phyloP scores from a whole-genome alignment of 495 filamentous ascomycete genomes.

The Oidiodendron maius region DNA sequence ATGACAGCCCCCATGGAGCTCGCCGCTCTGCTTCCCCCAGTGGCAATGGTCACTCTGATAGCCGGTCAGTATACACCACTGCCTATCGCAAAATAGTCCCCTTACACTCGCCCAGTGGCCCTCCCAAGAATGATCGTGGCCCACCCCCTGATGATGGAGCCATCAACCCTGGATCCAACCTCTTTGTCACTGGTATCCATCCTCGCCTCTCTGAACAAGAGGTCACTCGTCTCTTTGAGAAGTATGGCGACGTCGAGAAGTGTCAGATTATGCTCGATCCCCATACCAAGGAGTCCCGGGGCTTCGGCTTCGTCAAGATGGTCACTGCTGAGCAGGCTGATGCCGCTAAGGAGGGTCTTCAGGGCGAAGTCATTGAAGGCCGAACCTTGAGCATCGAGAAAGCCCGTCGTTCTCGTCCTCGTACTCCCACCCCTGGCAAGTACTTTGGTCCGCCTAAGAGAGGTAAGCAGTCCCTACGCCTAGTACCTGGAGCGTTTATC shows the following conservation, averaged over 20 bases:
- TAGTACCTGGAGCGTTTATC: slow-evolving; percentile 24
- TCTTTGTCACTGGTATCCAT: slow-evolving; percentile 98
- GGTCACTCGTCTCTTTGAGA: slow-evolving; percentile 91
- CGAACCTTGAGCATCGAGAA: slow-evolving; percentile 98
- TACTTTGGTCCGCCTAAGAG: slow-evolving; percentile 99
- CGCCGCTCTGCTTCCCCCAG: slow-evolving; percentile 73
- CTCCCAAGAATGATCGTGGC: slow-evolving; percentile 44
- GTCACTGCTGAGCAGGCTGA: slow-evolving; percentile 87
- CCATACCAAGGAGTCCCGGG: slow-evolving; percentile 95
- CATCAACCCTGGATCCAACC: slow-evolving; percentile 89
- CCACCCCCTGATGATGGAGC: slow-evolving; percentile 67
- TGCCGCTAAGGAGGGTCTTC: slow-evolving; percentile 91
- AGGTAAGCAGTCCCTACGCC: slow-evolving; percentile 51
- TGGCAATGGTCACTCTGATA: slow-evolving; percentile 50
- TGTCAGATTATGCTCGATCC: slow-evolving; percentile 99
- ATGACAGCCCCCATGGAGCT: slow-evolving; percentile 61
- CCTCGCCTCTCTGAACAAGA: slow-evolving; percentile 88
- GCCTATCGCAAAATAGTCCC: too few relatives aligned
- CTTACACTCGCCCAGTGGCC: slow-evolving; percentile 30
- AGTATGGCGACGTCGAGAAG: slow-evolving; percentile 97
- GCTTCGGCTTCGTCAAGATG: slow-evolving; percentile 99
- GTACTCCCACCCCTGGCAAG: slow-evolving; percentile 95
- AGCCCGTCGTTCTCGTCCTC: slow-evolving; percentile 86
- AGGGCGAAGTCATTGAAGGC: slow-evolving; percentile 92
- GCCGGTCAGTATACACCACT: slow-evolving; percentile 78